These are phyloP conservation scores for Tetracladium marchalianum DNA, from an alignment of 495 filamentous ascomycete genomes.

Conservation along the genomic window DNA sequence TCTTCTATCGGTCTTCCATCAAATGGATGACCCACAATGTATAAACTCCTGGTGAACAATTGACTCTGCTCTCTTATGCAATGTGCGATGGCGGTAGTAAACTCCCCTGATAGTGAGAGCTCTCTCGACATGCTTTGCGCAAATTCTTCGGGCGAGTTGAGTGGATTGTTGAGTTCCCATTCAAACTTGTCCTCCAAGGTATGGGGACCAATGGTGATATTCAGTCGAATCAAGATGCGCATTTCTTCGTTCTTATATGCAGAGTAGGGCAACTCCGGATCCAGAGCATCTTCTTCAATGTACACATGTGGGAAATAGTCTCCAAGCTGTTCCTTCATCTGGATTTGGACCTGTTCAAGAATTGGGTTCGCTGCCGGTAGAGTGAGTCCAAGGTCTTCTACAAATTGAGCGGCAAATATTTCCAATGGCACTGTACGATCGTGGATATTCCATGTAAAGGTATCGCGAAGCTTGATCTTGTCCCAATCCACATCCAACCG, in stretches of 20 bases:
- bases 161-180: slow-evolving; percentile 95
- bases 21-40: slow-evolving; percentile 87
- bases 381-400: slow-evolving; percentile 79
- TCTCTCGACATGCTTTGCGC: slow-evolving; percentile 81
- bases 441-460: slow-evolving; percentile 97
- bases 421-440: slow-evolving; percentile 72
- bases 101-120: slow-evolving; percentile 88
- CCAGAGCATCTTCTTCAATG: slow-evolving; percentile 82
- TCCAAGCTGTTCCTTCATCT: slow-evolving; percentile 79
- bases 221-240: slow-evolving; percentile 88
- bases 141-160: slow-evolving; percentile 91
- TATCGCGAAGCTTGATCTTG: slow-evolving; percentile 91
- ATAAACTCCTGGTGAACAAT: slow-evolving; percentile 86
- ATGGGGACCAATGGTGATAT: slow-evolving; percentile 94
- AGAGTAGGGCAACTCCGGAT: slow-evolving; percentile 80
- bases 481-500: slow-evolving; percentile 92
- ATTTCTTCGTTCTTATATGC: slow-evolving; percentile 99
- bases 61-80: slow-evolving; percentile 93
- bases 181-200: slow-evolving; percentile 96
- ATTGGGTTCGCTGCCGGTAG: slow-evolving; percentile 57
- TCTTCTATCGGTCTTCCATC: slow-evolving; percentile 91
- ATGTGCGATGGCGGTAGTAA: slow-evolving; percentile 94
- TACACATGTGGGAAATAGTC: slow-evolving; percentile 88
- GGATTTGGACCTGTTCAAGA: slow-evolving; percentile 65
- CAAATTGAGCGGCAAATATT: slow-evolving; percentile 74